Evolutionary conservation across 768 basidiomycete genomes (phyloP).

Genomic region (Wakefieldia striispora): DNA sequence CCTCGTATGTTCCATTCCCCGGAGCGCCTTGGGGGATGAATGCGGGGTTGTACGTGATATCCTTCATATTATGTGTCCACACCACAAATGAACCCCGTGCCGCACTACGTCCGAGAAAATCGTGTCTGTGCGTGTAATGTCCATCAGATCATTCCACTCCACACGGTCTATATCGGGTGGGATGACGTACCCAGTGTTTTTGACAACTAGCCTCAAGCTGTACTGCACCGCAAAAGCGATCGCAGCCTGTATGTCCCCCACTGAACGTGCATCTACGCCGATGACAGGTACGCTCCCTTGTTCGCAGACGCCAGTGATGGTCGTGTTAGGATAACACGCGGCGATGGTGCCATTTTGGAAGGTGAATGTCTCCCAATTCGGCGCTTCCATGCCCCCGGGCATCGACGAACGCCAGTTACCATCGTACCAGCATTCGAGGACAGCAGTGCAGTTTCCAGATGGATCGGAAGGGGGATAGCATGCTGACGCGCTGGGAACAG

Average conservation of each 20-base stretch:
- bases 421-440: conserved; percentile 27
- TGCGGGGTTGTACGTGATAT: conserved; percentile 32
- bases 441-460: conserved; percentile 39
- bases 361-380: conserved; percentile 34
- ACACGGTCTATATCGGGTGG: too few species aligned
- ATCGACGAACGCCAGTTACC: conserved; percentile 41
- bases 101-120: conserved; percentile 39
- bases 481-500: conserved; percentile 37
- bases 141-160: not conserved
- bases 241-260: conserved; percentile 19
- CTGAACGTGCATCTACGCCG: conserved; percentile 18
- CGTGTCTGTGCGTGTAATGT: conserved; percentile 24
- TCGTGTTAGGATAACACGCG: conserved; percentile 34
- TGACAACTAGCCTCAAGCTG: conserved; percentile 17
- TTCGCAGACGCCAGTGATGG: conserved; percentile 13
- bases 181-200: conserved; percentile 18
- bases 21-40: conserved; percentile 35
- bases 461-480: conserved; percentile 40
- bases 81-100: conserved; percentile 38
- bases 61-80: conserved; percentile 43
- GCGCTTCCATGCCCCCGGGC: conserved; percentile 39
- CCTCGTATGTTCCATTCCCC: conserved; percentile 16
- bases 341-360: conserved; percentile 47
- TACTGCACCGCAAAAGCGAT: conserved; percentile 19
- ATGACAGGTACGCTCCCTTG: conserved; percentile 20